phyloP scores from a whole-genome alignment of 805 yeast genomes.

The Wickerhamomyces canadensis region DNA sequence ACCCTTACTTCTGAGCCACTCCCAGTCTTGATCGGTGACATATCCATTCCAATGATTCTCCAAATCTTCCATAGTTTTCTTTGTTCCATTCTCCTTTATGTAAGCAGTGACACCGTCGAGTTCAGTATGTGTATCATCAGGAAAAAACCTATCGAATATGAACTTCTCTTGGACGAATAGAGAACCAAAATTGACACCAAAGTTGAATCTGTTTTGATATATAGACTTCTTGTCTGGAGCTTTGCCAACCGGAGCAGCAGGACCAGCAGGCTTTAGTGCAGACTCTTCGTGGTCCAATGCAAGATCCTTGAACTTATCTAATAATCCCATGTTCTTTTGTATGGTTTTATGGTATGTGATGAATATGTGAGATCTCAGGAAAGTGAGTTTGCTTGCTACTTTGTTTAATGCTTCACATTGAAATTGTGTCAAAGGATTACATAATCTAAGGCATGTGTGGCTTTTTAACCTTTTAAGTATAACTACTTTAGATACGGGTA shows the following conservation, averaged over 20 bases:
- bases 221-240: constrained; percentile 39
- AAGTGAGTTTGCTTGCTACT: too few species aligned
- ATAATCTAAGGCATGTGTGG: too few species aligned
- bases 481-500: too few species aligned
- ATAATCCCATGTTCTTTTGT: too few species aligned
- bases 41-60: constrained; percentile 65
- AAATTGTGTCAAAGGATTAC: too few species aligned
- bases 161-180: constrained; percentile 76
- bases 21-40: constrained; percentile 70
- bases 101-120: constrained; percentile 59
- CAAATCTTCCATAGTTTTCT: constrained; percentile 45
- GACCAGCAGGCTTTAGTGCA: constrained; percentile 1
- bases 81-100: constrained; percentile 44
- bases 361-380: too few species aligned
- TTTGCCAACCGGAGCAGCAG: constrained; percentile 23
- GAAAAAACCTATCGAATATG: constrained; percentile 61
- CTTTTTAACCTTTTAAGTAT: too few species aligned
- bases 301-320: too few species aligned
- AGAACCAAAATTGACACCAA: constrained; percentile 85
- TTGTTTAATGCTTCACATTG: too few species aligned
- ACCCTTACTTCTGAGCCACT: constrained; percentile 58
- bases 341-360: too few species aligned
- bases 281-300: too few species aligned
- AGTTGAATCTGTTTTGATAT: constrained; percentile 56
- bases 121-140: constrained; percentile 58